A percentile compares a stretch with the other conserved stretches of the same genome.
Conservation (phyloP, 2,329 filamentous ascomycete species). For the Botrytis porri region DNA sequence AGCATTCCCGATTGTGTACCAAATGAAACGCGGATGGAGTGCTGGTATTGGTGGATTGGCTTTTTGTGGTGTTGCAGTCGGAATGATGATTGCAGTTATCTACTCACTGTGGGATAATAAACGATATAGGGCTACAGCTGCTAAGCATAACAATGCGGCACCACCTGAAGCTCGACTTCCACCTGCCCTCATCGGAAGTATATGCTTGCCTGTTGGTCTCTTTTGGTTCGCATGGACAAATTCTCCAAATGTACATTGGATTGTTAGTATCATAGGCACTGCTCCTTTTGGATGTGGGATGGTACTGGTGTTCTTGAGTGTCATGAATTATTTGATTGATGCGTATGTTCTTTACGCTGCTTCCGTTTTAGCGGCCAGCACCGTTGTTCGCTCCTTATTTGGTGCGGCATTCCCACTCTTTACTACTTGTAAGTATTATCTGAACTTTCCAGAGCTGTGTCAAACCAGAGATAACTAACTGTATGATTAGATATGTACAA, state of each 20-base stretch:
- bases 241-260: constrained; percentile 53
- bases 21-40: constrained; percentile 56
- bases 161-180: constrained; percentile 65
- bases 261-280: constrained; percentile 46
- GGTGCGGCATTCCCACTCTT: constrained; percentile 71
- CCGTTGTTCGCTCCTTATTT: constrained; percentile 68
- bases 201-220: constrained; percentile 60
- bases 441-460: not conserved
- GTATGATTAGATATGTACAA: constrained; percentile 18
- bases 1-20: constrained; percentile 65
- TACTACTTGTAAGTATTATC: constrained; percentile 44
- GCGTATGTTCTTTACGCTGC: constrained; percentile 71
- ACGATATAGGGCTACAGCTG: constrained; percentile 45
- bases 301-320: constrained; percentile 62
- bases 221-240: constrained; percentile 70
- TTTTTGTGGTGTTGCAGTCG: constrained; percentile 66
- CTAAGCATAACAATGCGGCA: constrained; percentile 47
- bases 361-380: constrained; percentile 69
- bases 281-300: constrained; percentile 44
- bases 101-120: constrained; percentile 56
- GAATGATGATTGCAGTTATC: constrained; percentile 57
- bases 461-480: constrained; percentile 11
- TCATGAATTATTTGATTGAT: constrained; percentile 67
- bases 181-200: constrained; percentile 58
- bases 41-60: constrained; percentile 58